Evolutionary conservation across 495 filamentous ascomycete genomes (phyloP).

Genomic region (Chaetomium cochliodes): DNA sequence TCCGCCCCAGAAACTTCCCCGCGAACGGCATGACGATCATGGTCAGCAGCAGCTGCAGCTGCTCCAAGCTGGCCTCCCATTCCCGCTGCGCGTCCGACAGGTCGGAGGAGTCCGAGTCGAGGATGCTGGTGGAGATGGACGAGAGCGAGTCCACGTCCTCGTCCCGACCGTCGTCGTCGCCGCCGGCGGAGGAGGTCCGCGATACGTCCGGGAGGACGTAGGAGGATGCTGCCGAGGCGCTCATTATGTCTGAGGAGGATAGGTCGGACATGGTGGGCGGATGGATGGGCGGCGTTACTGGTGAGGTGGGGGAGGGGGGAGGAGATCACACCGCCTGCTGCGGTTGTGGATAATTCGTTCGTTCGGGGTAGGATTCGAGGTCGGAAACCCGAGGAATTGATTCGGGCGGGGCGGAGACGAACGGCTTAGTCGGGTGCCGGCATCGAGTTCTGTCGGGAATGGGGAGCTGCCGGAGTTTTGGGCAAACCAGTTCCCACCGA

Average conservation of each 20-base stretch:
- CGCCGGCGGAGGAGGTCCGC: slow-evolving; percentile 47
- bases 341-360: too few relatives aligned
- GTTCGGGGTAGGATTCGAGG: neutral
- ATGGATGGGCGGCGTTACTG: neutral
- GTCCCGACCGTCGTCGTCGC: slow-evolving; percentile 37
- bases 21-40: slow-evolving; percentile 92
- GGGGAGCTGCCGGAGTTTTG: slow-evolving; percentile 1
- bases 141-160: slow-evolving; percentile 79
- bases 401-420: neutral
- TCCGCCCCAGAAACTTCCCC: slow-evolving; percentile 89
- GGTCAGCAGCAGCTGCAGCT: slow-evolving; percentile 84
- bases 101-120: slow-evolving; percentile 55
- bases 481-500: neutral
- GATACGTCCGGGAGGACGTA: slow-evolving; percentile 45
- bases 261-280: slow-evolving; percentile 31
- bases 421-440: slow-evolving; percentile 10
- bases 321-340: neutral
- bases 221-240: slow-evolving; percentile 39
- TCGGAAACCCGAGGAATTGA: neutral
- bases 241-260: slow-evolving; percentile 26
- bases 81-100: slow-evolving; percentile 80
- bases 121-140: slow-evolving; percentile 63
- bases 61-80: slow-evolving; percentile 90
- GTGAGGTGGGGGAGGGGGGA: neutral
- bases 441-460: slow-evolving; percentile 13